Evolutionary conservation across 1,284 basidiomycete species (phyloP).

Genomic region (Apiotrichum veenhuisii): DNA sequence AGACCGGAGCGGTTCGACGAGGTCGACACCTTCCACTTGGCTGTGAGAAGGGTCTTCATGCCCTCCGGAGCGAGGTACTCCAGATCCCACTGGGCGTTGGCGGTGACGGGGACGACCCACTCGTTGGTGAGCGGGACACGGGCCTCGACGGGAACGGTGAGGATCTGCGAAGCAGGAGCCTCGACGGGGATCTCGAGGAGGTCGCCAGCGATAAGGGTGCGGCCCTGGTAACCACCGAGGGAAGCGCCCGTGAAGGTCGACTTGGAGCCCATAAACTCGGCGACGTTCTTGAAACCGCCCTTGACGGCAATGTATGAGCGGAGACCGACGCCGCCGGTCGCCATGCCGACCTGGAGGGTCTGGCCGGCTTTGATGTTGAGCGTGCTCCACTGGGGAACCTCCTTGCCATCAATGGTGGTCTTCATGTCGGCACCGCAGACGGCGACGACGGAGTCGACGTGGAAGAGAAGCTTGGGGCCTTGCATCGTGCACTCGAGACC

Average conservation of each 20-base stretch:
- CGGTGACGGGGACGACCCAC: slow-evolving; percentile 17
- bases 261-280: slow-evolving; percentile 57
- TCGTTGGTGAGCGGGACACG: slow-evolving; percentile 14
- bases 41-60: slow-evolving; percentile 31
- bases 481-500: slow-evolving; percentile 57
- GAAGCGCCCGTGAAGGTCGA: slow-evolving; percentile 34
- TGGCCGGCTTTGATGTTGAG: slow-evolving; percentile 54
- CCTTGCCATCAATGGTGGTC: slow-evolving; percentile 53
- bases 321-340: slow-evolving; percentile 52
- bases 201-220: slow-evolving; percentile 53
- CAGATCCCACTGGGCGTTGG: slow-evolving; percentile 24
- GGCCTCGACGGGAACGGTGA: slow-evolving; percentile 9
- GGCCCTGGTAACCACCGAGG: slow-evolving; percentile 49
- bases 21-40: slow-evolving; percentile 38
- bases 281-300: slow-evolving; percentile 61
- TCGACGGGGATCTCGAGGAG: slow-evolving; percentile 38
- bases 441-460: slow-evolving; percentile 55
- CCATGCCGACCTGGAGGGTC: slow-evolving; percentile 51
- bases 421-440: slow-evolving; percentile 57
- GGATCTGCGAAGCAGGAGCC: neutral
- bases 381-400: slow-evolving; percentile 55
- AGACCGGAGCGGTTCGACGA: slow-evolving; percentile 46
- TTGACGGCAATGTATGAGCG: slow-evolving; percentile 59
- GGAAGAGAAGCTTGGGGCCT: slow-evolving; percentile 53
- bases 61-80: slow-evolving; percentile 22